Percentiles rank a stretch among this genome's conserved stretches.
These are phyloP conservation scores for Venturia aucupariae DNA, from an alignment of 2,329 filamentous ascomycete species.

Conservation along the genomic window DNA sequence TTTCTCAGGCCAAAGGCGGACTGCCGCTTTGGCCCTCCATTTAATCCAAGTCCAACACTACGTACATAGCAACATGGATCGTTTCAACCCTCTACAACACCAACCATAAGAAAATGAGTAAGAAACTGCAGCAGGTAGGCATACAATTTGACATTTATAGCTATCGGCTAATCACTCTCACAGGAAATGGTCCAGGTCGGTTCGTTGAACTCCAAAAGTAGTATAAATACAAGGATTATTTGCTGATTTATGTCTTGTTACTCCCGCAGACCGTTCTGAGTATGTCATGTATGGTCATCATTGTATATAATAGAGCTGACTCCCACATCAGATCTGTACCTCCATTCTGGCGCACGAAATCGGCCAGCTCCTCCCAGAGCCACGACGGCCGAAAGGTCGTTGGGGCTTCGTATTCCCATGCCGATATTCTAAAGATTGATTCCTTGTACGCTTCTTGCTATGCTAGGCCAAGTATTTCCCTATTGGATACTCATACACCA, in stretches of 20 bases:
- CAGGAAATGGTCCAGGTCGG: conserved; percentile 99
- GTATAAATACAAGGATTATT: not conserved
- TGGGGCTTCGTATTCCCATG: conserved; percentile 91
- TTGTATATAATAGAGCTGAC: not conserved
- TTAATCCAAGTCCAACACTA: not conserved
- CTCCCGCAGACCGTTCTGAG: conserved; percentile 14
- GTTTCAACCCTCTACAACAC: not conserved
- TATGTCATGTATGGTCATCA: conserved; percentile 4
- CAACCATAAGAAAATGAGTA: conserved; percentile 28
- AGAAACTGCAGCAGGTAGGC: conserved; percentile 38
- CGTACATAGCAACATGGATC: not conserved
- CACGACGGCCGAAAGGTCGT: conserved; percentile 61
- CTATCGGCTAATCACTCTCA: conserved; percentile 6
- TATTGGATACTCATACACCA: conserved; percentile 18
- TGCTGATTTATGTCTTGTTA: conserved; percentile 19
- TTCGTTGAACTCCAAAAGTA: conserved; percentile 45
- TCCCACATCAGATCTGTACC: conserved; percentile 57
- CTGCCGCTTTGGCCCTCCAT: not conserved
- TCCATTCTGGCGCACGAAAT: conserved; percentile 71
- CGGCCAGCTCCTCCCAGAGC: conserved; percentile 39
- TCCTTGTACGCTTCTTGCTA: conserved; percentile 51
- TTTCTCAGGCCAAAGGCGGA: not conserved
- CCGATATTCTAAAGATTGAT: conserved; percentile 85
- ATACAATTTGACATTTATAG: conserved; percentile 11
- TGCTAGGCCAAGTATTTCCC: not conserved